Evolutionary conservation across 768 basidiomycete genomes (phyloP), one percentile per base, ranked within the genome.

Genomic region (Russula foetens): DNA sequence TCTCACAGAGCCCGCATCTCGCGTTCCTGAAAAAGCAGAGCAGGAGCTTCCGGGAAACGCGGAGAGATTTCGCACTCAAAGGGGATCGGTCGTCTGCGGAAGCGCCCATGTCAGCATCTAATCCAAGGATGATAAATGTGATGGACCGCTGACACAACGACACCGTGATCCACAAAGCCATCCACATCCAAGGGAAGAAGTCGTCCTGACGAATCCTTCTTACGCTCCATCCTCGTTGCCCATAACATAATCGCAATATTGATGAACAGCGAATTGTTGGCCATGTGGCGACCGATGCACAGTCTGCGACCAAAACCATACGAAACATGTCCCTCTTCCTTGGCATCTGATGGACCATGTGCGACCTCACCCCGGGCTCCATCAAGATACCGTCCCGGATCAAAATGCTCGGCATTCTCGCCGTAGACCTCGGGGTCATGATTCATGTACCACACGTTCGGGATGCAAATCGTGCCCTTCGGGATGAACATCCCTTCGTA

Each of bases 201-300:
- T 12, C n/a, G 2, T 2, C 60, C 60, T 1, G 9, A 29, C 17
- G 11, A 52, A 28, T 57, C 55, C 17, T 31, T 60, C 35, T 52
- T 58, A 1, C 21, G 45, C 19, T 28, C 46, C 11, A 71, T 58
- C 28, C 62, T 63, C 33, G 50, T 59, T 14, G 68, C 68, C 59
- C 65, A 68, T n/a, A 75, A 60, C 1, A 70, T 55, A 24, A 64
- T 53, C 14, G 72, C 72, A 23, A 74, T 69, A 21, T 66, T 60
- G 28, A 74, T 72, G 49, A 72, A 73, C 11, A 74, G n/a, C 19
- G 69, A 66, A n/a, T 70, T 64, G 51, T 72, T 70, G 14, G 62
- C 59, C 4, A 61, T 14, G 19, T 51, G 31, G 17, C 53, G 60
- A n/a, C 59, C 62, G 5, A 41, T 9, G 24, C 62, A 63, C 17